Percentiles rank a stretch among this genome's conserved stretches.
Evolutionary conservation across 805 yeast genomes (phyloP).

Genomic region (Yamadazyma takamatsuzukensis): DNA sequence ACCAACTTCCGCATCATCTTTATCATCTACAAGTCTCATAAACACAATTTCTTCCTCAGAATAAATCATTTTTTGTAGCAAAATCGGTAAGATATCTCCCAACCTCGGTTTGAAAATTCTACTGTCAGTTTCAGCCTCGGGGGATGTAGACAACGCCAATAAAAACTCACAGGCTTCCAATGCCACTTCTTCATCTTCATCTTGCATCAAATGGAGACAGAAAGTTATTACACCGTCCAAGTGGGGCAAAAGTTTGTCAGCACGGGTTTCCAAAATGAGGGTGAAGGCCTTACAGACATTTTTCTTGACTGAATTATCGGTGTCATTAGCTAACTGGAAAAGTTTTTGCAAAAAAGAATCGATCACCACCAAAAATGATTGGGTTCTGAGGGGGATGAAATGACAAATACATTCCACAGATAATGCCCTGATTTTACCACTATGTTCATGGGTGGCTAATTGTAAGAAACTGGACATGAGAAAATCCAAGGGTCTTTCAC

Average conservation of each 20-base stretch:
- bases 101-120: slow-evolving; percentile 54
- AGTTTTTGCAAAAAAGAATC: slow-evolving; percentile 64
- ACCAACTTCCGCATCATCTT: slow-evolving; percentile 71
- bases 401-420: slow-evolving; percentile 73
- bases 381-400: slow-evolving; percentile 67
- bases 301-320: slow-evolving; percentile 56
- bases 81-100: slow-evolving; percentile 64
- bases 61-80: slow-evolving; percentile 81
- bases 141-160: slow-evolving; percentile 67
- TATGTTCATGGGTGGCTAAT: slow-evolving; percentile 36
- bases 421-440: slow-evolving; percentile 53
- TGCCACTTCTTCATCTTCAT: slow-evolving; percentile 67
- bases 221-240: slow-evolving; percentile 82
- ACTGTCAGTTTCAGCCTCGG: slow-evolving; percentile 38
- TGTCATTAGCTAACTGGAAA: slow-evolving; percentile 66
- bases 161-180: slow-evolving; percentile 92
- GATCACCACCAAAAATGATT: slow-evolving; percentile 56
- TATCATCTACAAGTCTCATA: slow-evolving; percentile 61
- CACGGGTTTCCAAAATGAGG: slow-evolving; percentile 66
- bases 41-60: slow-evolving; percentile 73
- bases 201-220: slow-evolving; percentile 73
- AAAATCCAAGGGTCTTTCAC: slow-evolving; percentile 62
- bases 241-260: slow-evolving; percentile 78
- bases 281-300: slow-evolving; percentile 78
- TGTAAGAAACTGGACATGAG: slow-evolving; percentile 59